phyloP scores from a whole-genome alignment of 192 early-diverging fungal species.

The Rhizoclosmatium sp. region DNA sequence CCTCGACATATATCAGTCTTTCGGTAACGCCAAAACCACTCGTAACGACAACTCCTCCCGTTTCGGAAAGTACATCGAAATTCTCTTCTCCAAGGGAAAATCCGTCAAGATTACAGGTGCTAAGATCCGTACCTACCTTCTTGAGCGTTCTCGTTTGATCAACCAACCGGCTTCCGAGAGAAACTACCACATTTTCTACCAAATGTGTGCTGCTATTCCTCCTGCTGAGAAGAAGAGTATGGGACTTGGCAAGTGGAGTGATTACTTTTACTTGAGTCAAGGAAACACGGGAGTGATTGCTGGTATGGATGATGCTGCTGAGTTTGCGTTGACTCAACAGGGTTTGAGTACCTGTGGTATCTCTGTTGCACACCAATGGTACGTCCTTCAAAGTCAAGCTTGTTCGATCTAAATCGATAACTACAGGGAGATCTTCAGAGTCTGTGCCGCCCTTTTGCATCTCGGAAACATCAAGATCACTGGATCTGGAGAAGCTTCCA shows the following conservation, averaged over 20 bases:
- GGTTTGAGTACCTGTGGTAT: constrained; percentile 89
- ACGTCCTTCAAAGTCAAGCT: constrained; percentile 23
- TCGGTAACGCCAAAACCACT: constrained; percentile 99
- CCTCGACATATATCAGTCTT: constrained; percentile 58
- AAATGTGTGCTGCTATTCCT: constrained; percentile 91
- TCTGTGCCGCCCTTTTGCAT: constrained; percentile 92
- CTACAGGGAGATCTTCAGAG: constrained; percentile 75
- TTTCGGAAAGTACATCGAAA: constrained; percentile 99
- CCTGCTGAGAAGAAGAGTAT: constrained; percentile 83
- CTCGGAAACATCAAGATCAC: constrained; percentile 94
- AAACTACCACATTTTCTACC: constrained; percentile 99
- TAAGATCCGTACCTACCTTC: constrained; percentile 92
- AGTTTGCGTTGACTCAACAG: constrained; percentile 88
- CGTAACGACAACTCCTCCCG: constrained; percentile 98
- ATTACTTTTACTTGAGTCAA: constrained; percentile 90
- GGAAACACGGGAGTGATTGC: constrained; percentile 79
- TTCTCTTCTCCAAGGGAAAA: constrained; percentile 81
- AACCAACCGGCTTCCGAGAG: constrained; percentile 93
- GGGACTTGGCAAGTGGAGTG: constrained; percentile 75
- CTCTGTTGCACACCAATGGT: constrained; percentile 81
- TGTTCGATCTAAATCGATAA: background rate
- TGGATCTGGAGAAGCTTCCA: constrained; percentile 71
- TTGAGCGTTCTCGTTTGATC: constrained; percentile 95
- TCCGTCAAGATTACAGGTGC: constrained; percentile 88
- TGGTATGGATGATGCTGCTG: constrained; percentile 90